Conservation (phyloP, 1,284 basidiomycete genomes). For the Phlebopus sp. region DNA sequence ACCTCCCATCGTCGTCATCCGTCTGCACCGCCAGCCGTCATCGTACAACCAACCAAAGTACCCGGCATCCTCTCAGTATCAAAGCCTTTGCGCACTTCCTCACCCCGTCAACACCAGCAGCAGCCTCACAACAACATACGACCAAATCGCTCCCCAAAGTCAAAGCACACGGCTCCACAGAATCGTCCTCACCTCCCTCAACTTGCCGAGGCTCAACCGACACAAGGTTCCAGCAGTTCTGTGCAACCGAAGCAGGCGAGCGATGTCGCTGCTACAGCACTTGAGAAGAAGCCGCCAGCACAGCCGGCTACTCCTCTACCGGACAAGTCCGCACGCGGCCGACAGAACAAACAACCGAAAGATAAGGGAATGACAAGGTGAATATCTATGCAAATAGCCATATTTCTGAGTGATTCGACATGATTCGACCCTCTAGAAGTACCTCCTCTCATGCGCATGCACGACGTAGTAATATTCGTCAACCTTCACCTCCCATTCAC, state of each 20-base stretch:
- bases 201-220: conserved; percentile 21
- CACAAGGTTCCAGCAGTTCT: conserved; percentile 20
- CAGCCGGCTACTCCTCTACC: conserved; percentile 17
- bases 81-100: conserved; percentile 46
- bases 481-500: conserved; percentile 55
- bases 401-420: conserved; percentile 10
- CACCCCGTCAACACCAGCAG: conserved; percentile 36
- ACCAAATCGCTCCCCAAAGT: conserved; percentile 37
- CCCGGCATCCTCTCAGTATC: conserved; percentile 69
- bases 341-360: conserved; percentile 29
- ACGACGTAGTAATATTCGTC: conserved; percentile 49
- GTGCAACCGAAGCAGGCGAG: conserved; percentile 13
- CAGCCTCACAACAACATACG: conserved; percentile 31
- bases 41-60: conserved; percentile 66
- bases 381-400: conserved; percentile 11
- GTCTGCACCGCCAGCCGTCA: conserved; percentile 62
- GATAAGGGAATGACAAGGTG: conserved; percentile 32
- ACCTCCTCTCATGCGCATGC: conserved; percentile 45
- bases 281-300: conserved; percentile 26
- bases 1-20: conserved; percentile 57
- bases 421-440: conserved; percentile 39
- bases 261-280: conserved; percentile 9
- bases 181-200: conserved; percentile 20
- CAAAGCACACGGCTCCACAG: conserved; percentile 28
- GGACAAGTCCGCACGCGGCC: conserved; percentile 28